phyloP scores from a whole-genome alignment of 192 early-diverging fungal genomes.

The Coemansia sp. region DNA sequence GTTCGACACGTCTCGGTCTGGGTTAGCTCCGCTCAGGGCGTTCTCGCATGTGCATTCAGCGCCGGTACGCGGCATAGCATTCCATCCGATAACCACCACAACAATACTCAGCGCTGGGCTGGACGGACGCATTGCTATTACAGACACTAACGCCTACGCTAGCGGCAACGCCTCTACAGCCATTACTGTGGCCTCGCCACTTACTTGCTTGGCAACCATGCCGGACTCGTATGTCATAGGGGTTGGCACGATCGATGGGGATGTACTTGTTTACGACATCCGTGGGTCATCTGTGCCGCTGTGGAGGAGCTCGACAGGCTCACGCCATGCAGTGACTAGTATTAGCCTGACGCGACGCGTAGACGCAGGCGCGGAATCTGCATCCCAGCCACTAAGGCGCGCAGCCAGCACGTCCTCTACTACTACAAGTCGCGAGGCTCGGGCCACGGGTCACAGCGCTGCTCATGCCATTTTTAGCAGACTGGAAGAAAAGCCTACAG shows the following conservation, averaged over 20 bases:
- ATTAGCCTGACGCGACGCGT: slow-evolving; percentile 17
- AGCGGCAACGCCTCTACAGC: slow-evolving; percentile 1
- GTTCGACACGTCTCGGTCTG: slow-evolving; percentile 38
- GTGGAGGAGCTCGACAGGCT: slow-evolving; percentile 20
- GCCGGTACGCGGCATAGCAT: slow-evolving; percentile 34
- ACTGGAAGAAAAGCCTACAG: slow-evolving; percentile 9
- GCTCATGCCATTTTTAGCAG: not conserved
- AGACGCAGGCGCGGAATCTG: not conserved
- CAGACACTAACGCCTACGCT: slow-evolving; percentile 24
- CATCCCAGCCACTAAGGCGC: slow-evolving; percentile 12
- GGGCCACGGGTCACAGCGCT: not conserved
- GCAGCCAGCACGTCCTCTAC: slow-evolving; percentile 5
- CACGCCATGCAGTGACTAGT: slow-evolving; percentile 15
- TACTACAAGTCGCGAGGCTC: slow-evolving; percentile 11
- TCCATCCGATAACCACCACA: slow-evolving; percentile 10
- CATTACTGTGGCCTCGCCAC: slow-evolving; percentile 14
- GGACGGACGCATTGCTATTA: slow-evolving; percentile 29
- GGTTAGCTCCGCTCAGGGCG: slow-evolving; percentile 21
- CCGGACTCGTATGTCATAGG: slow-evolving; percentile 20
- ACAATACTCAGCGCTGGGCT: slow-evolving; percentile 26
- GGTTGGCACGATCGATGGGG: slow-evolving; percentile 36
- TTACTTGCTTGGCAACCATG: slow-evolving; percentile 28
- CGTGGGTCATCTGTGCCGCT: slow-evolving; percentile 21
- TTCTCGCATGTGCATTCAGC: slow-evolving; percentile 32
- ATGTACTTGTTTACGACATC: slow-evolving; percentile 32